Conservation (phyloP, 2,329 filamentous ascomycete species). For the Cladophialophora psammophila region DNA sequence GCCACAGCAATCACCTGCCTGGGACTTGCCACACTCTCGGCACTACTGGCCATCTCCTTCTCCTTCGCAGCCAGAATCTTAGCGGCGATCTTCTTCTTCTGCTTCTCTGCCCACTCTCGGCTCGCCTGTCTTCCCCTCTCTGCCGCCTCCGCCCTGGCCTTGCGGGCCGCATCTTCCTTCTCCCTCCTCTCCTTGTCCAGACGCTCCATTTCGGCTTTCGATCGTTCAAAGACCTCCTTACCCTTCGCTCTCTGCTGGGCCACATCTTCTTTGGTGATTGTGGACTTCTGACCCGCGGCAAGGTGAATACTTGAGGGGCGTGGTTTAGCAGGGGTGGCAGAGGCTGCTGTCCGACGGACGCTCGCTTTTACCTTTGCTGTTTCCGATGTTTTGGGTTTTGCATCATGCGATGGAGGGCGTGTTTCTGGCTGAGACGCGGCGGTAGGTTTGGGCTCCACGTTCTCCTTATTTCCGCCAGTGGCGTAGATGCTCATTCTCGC, state of each 20-base stretch:
- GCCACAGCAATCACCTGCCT: not conserved
- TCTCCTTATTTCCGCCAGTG: slow-evolving; percentile 37
- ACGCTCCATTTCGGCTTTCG: slow-evolving; percentile 39
- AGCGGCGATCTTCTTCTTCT: slow-evolving; percentile 40
- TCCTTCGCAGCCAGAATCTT: slow-evolving; percentile 15
- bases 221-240: slow-evolving; percentile 43
- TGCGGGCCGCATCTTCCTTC: slow-evolving; percentile 45
- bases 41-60: slow-evolving; percentile 1
- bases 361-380: slow-evolving; percentile 31
- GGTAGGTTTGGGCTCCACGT: slow-evolving; percentile 30
- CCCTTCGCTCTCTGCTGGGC: slow-evolving; percentile 42
- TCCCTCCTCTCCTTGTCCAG: slow-evolving; percentile 43
- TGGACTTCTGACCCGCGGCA: slow-evolving; percentile 33
- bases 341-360: slow-evolving; percentile 32
- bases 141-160: slow-evolving; percentile 47
- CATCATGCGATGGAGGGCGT: slow-evolving; percentile 27
- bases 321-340: slow-evolving; percentile 25
- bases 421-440: slow-evolving; percentile 8
- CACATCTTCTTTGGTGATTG: slow-evolving; percentile 36
- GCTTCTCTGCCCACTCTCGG: slow-evolving; percentile 47
- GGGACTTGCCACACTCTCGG: not conserved
- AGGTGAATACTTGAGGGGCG: slow-evolving; percentile 33
- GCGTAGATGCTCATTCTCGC: slow-evolving; percentile 50
- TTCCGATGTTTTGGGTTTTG: slow-evolving; percentile 19
- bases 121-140: slow-evolving; percentile 46